Evolutionary conservation across 345 rosid species (phyloP), one percentile per base, ranked within the genome.

Genomic region (Noccaea bulbosa): DNA sequence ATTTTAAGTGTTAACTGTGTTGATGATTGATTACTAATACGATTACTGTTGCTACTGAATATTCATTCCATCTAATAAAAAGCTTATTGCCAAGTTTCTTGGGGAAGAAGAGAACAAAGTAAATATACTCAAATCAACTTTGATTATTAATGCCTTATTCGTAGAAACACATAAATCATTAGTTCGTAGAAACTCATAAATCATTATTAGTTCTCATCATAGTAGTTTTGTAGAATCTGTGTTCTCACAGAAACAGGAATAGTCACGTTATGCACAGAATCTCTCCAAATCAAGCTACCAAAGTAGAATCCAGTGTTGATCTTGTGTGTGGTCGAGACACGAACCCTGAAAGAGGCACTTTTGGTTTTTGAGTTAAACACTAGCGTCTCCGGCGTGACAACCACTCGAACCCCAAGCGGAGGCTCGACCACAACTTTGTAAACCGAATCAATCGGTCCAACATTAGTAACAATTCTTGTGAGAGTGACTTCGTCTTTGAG

Each of bases 391-490:
- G 84, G 85, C 5, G 14, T 58, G 45, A 76, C 83, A 2, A 11
- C 51, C 10, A 81, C 58, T 15, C 5, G 4, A 11, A 67, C 17
- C 11, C 83, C 80, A 68, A 71, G 40, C 2, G 87, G 87, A 20
- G 75, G 70, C 40, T 78, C 77, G 15, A 82, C 53, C 11, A 72
- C 8, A 6, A 58, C 54, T 44, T 40, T 63, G 69, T 84, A 86
- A 4, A 58, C 40, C 7, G 85, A 83, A 33, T 52, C 54, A 6
- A 79, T 35, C 8, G 66, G 57, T 12, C 89, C 87, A 8, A 75
- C 84, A 15, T 87, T 84, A 40, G 79, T 87, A 17, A 87, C 82
- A 0, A 79, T 81, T 76, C 91, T 73, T 2, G 75, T 69, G 47
- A 67, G 68, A 44, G 47, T 48, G 7, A 43, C 60, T 30, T 57